Percentiles rank a stretch among this genome's conserved stretches.
These are phyloP conservation scores for Blastomyces gilchristii DNA, from an alignment of 2,329 filamentous ascomycete species.

Conservation along the genomic window DNA sequence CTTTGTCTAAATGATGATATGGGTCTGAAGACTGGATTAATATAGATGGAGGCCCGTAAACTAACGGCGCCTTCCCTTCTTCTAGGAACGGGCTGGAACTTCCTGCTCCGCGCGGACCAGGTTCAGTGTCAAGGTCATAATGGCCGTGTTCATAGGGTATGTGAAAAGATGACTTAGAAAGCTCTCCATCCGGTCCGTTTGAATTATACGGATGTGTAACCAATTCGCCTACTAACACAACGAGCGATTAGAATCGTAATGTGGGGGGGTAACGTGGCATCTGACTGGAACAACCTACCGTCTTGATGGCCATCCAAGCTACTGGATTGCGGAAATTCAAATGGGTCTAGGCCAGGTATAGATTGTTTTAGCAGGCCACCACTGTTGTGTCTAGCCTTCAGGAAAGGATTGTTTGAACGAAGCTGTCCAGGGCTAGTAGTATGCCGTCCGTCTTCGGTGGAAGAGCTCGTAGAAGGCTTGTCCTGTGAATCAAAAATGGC, in stretches of 20 bases:
- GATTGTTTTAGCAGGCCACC: background rate
- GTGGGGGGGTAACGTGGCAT: background rate
- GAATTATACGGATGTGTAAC: no score
- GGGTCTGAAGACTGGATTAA: background rate
- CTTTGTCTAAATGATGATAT: background rate
- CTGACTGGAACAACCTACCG: background rate
- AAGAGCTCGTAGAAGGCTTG: background rate
- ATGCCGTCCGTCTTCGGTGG: background rate
- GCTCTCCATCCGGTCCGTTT: background rate
- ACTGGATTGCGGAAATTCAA: background rate
- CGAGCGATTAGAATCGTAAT: background rate
- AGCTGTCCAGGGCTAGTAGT: slow-evolving; percentile 14
- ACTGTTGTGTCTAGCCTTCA: slow-evolving; percentile 21
- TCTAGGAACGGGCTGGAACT: background rate
- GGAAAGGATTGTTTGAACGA: slow-evolving; percentile 33
- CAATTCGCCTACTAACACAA: background rate
- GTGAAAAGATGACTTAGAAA: background rate
- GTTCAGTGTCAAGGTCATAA: background rate
- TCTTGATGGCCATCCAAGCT: background rate
- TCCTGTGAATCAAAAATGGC: background rate
- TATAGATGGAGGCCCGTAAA: background rate
- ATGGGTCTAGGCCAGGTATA: background rate
- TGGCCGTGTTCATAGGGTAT: background rate
- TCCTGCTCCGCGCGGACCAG: background rate
- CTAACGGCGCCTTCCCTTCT: background rate